phyloP scores from a whole-genome alignment of 139 green algal species.

The Coelastrella sp. region DNA sequence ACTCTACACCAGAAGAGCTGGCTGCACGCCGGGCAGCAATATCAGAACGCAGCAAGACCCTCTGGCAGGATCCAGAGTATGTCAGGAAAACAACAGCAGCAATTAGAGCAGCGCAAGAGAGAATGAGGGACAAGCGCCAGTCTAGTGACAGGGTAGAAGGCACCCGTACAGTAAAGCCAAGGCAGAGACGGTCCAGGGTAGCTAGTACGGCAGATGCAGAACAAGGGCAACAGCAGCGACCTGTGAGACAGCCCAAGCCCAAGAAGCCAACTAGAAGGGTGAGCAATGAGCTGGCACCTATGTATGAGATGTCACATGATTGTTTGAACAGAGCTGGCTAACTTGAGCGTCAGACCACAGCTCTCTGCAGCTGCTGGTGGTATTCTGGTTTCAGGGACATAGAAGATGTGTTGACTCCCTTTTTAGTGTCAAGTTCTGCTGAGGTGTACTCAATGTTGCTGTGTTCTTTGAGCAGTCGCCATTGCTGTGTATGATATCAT shows the following conservation, averaged over 20 bases:
- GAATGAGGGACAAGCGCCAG: neutral
- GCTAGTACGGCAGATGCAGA: neutral
- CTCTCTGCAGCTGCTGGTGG: too few relatives aligned
- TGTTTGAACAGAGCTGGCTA: neutral
- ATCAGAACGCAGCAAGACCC: slow-evolving; percentile 50
- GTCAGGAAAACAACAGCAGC: slow-evolving; percentile 31
- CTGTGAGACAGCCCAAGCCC: neutral
- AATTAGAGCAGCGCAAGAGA: slow-evolving; percentile 21
- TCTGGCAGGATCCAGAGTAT: slow-evolving; percentile 62
- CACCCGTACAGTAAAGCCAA: neutral
- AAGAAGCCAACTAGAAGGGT: neutral
- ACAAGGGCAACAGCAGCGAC: neutral
- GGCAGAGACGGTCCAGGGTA: neutral
- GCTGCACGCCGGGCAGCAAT: slow-evolving; percentile 32
- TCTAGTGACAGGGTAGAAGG: neutral
- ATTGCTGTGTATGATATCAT: too few relatives aligned
- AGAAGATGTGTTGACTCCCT: too few relatives aligned
- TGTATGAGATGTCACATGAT: too few relatives aligned
- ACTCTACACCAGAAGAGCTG: neutral
- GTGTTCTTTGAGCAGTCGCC: too few relatives aligned
- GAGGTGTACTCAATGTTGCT: too few relatives aligned
- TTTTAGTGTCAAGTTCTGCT: too few relatives aligned
- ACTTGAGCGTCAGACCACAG: too few relatives aligned
- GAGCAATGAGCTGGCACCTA: neutral
- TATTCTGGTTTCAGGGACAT: too few relatives aligned